phyloP scores from a whole-genome alignment of 306 rosid genomes.

The Gillenia trifoliata region DNA sequence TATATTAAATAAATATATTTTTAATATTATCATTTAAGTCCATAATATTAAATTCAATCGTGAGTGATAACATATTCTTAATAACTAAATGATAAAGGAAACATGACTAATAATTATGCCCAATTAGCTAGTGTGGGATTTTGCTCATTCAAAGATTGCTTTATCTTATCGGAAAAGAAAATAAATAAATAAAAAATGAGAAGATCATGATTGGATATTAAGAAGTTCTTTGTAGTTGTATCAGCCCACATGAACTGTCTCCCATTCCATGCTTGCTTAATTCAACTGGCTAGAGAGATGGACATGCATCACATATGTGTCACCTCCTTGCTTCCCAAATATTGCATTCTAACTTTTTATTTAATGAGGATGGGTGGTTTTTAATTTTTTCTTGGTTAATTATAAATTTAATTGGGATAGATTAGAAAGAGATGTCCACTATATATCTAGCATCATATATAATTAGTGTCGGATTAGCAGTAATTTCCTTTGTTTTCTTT shows the following conservation, averaged over 20 bases:
- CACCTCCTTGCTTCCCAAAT: constrained; percentile 46
- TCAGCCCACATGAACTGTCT: constrained; percentile 72
- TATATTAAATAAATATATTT: no score
- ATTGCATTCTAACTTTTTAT: constrained; percentile 24
- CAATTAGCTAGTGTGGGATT: constrained; percentile 13
- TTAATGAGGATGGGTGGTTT: constrained; percentile 33
- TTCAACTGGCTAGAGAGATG: constrained; percentile 47
- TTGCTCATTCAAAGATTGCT: constrained; percentile 39
- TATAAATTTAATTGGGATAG: constrained; percentile 23
- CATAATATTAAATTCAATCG: no score
- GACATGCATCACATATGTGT: constrained; percentile 45
- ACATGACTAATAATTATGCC: not conserved
- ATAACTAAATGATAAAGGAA: not conserved
- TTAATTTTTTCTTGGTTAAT: constrained; percentile 23
- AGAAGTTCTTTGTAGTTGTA: constrained; percentile 14
- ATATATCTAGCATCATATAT: constrained; percentile 8
- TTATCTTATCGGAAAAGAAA: constrained; percentile 21
- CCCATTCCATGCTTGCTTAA: constrained; percentile 59
- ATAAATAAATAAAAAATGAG: not conserved
- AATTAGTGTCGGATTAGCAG: constrained; percentile 7
- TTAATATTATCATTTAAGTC: no score
- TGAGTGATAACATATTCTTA: not conserved
- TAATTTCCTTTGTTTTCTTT: constrained; percentile 29
- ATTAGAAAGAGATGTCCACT: constrained; percentile 57
- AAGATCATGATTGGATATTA: constrained; percentile 38